Evolutionary conservation across 164 flowering plant genomes (phyloP), one percentile per base, ranked within the genome.

Genomic region (Taxillus chinensis): DNA sequence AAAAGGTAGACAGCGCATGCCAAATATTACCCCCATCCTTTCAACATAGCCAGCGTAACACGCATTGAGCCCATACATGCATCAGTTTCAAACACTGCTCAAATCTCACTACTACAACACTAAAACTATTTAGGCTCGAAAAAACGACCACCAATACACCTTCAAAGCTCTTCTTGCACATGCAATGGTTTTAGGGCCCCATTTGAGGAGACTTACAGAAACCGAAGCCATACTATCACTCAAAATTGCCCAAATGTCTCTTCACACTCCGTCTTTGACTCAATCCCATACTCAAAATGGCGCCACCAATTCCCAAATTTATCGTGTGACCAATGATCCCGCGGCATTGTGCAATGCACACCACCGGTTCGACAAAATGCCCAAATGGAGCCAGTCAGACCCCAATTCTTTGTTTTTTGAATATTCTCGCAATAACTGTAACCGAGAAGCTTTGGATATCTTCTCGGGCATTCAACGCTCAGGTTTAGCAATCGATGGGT

Each of bases 371-470:
- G 92, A 80, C 57, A 63, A 71, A 82, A 77, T 55, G 57, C 75
- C 78, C 39, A 75, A 71, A 39, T 60, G 55, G 65, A 64, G 63
- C 56, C 62, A 56, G 40, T 59, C 73, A 12, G 41, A 64, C 3
- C 67, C 58, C 59, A 81, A 80, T 48, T 62, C 53, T 62, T 62
- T 83, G 67, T 83, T 85, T 27, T 84, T 86, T 37, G 80, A 78
- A 12, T 69, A 61, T 45, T 73, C 88, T 45, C 83, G 83, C 39
- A 63, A 64, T 45, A 76, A 72, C 61, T 69, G 57, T 14, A 74
- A 80, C 74, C 57, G 15, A 1, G 83, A 85, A 69, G 89, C 86
- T 38, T 45, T 86, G 11, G 66, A 70, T 50, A 64, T 75, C 57
- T 91, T 83, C 67, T 15, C 67, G 64, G 73, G 71, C 39, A 72